A percentile compares a stretch with the other conserved stretches of the same genome.
phyloP scores from a whole-genome alignment of 495 filamentous ascomycete genomes.

The Astrothelium subdiscretum region DNA sequence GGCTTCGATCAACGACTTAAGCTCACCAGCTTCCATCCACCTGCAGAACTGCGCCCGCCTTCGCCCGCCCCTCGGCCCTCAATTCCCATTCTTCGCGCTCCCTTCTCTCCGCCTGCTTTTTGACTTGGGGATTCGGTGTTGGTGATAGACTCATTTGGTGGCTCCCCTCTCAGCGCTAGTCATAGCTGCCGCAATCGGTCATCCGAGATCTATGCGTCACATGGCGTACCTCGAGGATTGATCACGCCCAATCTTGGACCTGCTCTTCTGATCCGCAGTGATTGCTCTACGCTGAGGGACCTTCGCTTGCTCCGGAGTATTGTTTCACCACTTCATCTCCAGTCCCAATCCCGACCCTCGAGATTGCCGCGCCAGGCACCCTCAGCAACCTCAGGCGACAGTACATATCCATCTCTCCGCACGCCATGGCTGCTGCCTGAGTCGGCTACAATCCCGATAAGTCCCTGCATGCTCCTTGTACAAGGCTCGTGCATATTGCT shows the following conservation, averaged over 20 bases:
- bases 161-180: neutral
- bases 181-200: neutral
- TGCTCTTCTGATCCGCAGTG: neutral
- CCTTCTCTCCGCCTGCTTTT: neutral
- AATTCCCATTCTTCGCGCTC: neutral
- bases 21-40: neutral
- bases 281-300: neutral
- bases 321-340: neutral
- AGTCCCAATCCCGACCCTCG: neutral
- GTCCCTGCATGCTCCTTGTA: neutral
- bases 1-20: neutral
- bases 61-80: neutral
- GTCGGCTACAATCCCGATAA: neutral
- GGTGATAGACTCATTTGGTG: neutral
- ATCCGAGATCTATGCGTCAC: neutral
- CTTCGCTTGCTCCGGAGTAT: neutral
- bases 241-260: neutral
- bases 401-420: neutral
- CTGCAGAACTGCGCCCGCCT: neutral
- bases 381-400: neutral
- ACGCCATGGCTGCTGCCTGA: neutral
- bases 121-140: neutral
- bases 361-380: neutral
- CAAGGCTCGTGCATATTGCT: neutral
- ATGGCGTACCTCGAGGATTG: neutral